Conservation (phyloP, 83 land plant species). For the Diphasiastrum complanatum region DNA sequence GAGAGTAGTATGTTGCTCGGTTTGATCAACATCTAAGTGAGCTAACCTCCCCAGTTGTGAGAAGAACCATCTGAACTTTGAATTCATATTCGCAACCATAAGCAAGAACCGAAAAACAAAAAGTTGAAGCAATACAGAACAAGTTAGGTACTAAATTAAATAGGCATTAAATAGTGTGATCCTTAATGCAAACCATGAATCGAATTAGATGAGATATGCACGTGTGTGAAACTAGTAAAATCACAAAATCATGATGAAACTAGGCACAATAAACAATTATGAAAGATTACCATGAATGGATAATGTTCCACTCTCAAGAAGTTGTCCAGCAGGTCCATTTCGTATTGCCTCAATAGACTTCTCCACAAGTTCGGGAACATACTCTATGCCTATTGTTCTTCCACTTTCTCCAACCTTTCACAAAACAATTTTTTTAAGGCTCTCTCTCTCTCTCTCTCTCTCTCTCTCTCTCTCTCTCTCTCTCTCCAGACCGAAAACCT, state of each 20-base stretch:
- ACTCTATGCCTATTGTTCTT: conserved; percentile 31
- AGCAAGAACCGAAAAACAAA: background rate
- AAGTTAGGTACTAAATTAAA: background rate
- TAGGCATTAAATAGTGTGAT: background rate
- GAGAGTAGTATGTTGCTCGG: too few species aligned
- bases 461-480: too few species aligned
- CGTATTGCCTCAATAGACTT: conserved; percentile 27
- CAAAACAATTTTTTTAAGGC: background rate
- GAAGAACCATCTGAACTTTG: too few species aligned
- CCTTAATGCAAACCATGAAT: too few species aligned
- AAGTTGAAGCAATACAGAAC: background rate
- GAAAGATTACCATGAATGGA: conserved; percentile 22
- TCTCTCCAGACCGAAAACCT: too few species aligned
- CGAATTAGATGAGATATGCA: too few species aligned
- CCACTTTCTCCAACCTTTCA: conserved; percentile 37
- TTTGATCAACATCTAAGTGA: too few species aligned
- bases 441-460: too few species aligned
- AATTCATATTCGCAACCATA: too few species aligned
- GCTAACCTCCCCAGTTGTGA: too few species aligned
- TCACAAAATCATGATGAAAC: background rate
- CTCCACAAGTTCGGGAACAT: conserved; percentile 38
- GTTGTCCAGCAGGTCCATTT: conserved; percentile 26
- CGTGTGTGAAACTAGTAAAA: too few species aligned
- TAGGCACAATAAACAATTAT: background rate
- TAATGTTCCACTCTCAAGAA: conserved; percentile 26